Evolutionary conservation across 192 early-diverging fungal species (phyloP), one percentile per base, ranked within the genome.

Genomic region (Geosiphon pyriformis): DNA sequence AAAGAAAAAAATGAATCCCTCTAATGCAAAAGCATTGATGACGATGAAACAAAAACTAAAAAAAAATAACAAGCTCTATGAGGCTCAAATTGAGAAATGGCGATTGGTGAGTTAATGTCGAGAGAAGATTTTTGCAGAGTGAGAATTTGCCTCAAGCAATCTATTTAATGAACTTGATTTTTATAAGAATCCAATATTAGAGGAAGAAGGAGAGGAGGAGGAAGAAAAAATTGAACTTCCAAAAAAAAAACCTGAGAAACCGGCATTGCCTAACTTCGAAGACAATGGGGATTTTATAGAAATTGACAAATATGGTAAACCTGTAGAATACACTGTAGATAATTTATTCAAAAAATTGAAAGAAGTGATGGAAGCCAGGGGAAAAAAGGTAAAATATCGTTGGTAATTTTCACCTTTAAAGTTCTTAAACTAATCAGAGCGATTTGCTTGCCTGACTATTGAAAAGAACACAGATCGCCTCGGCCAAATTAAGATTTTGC

Each of bases 1-100:
- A 6, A 80, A 85, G 55, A 90, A 87, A 78, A 96, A 92, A 80
- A 91, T 93, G 82, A 96, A 88, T 70, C 79, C 89, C 47, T 80
- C 74, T 52, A 85, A 91, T 59, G 83, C 86, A 42, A 90, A 90
- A 69, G 89, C 92, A 25, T 76, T 95, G 71, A 96, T 89, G 76
- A 84, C 88, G 52, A 88, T 97, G 83, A 96, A 95, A 85, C 90
- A 93, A 74, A 93, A 91, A 70, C 59, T 96, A 67, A 90, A 89
- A 79, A 96, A 99, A 85, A 79, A 86, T 76, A 85, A 81, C 80
- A 94, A 93, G 79, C 59, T 74, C 49, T 87, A 82, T 61, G 87
- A 93, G 65, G 76, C 72, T 1, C 81, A 86, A 61, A 87, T 99
- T 37, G 80, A 83, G 50, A 80, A 78, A 59, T 98, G 79, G 51